These are phyloP conservation scores for Trypethelium eluteriae DNA, from an alignment of 495 filamentous ascomycete species.

Conservation along the genomic window DNA sequence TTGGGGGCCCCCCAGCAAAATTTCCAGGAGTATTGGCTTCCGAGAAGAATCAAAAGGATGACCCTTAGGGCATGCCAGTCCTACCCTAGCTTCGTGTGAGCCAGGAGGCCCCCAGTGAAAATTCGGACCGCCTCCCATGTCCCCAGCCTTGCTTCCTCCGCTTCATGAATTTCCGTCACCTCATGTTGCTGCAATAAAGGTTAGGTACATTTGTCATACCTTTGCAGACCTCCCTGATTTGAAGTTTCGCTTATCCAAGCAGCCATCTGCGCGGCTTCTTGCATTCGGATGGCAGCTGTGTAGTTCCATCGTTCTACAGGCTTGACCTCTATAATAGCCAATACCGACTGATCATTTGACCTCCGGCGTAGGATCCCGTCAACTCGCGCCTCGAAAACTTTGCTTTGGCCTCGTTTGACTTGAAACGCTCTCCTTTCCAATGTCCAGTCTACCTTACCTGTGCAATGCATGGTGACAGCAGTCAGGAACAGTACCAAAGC, in stretches of 20 bases:
- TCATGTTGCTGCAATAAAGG: no score
- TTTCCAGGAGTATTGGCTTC: no score
- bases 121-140: no score
- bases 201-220: no score
- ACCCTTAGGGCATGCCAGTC: no score
- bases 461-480: not conserved
- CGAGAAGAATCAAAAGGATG: no score
- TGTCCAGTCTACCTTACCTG: not conserved
- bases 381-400: not conserved
- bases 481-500: slow-evolving; percentile 3
- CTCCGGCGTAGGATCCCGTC: not conserved
- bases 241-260: not conserved
- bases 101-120: no score
- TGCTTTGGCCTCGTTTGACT: not conserved
- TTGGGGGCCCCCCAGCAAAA: no score
- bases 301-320: not conserved
- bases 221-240: not conserved
- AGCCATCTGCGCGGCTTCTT: slow-evolving; percentile 1
- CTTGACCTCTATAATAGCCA: slow-evolving; percentile 3
- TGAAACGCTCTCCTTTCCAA: not conserved
- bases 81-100: no score
- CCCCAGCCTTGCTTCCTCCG: no score
- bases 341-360: not conserved
- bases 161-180: no score
- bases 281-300: not conserved